phyloP scores from a whole-genome alignment of 441 rosid genomes.

The Raphanus hybrid region DNA sequence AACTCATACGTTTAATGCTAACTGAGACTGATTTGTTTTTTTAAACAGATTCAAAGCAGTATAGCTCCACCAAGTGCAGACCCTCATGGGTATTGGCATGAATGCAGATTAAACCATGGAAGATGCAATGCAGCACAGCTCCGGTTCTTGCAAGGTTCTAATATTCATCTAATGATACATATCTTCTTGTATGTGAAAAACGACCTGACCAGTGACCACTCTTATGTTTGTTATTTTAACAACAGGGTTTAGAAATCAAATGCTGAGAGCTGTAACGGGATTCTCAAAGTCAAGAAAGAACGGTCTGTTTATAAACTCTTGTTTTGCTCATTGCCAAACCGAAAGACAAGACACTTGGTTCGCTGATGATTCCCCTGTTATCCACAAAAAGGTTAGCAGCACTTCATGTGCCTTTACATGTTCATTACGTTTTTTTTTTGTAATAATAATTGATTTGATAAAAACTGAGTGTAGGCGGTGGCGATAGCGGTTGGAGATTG shows the following conservation, averaged over 20 bases:
- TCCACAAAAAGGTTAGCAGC: constrained; percentile 59
- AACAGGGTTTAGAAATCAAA: constrained; percentile 82
- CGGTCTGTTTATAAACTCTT: constrained; percentile 85
- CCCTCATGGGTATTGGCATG: constrained; percentile 87
- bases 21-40: constrained; percentile 3
- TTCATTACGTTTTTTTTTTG: neutral
- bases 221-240: constrained; percentile 15
- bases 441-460: neutral
- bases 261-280: constrained; percentile 64
- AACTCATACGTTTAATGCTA: constrained; percentile 8
- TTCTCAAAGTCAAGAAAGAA: constrained; percentile 67
- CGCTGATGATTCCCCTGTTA: constrained; percentile 74
- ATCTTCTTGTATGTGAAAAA: neutral
- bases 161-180: neutral
- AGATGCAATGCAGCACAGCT: constrained; percentile 70
- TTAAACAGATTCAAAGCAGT: constrained; percentile 67
- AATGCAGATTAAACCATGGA: constrained; percentile 74
- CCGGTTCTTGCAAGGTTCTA: constrained; percentile 73
- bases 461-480: constrained; percentile 58
- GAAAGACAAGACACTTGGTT: constrained; percentile 98
- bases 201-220: neutral
- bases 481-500: constrained; percentile 93
- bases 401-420: neutral
- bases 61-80: constrained; percentile 93
- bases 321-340: constrained; percentile 92